Conservation (phyloP, 1,139 yeast genomes). For the Kodamaea fungicola region DNA sequence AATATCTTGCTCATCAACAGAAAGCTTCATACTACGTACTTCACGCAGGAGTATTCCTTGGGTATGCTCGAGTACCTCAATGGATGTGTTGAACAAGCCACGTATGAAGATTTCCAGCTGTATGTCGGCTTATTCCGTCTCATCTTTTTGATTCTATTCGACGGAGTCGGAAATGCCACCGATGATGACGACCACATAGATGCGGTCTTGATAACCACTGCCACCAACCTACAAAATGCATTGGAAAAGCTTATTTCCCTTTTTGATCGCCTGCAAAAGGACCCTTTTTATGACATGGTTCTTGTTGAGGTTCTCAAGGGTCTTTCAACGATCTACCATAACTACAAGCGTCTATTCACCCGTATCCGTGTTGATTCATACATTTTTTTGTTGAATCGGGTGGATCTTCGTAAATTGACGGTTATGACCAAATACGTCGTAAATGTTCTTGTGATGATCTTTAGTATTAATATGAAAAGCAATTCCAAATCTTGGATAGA, state of each 20-base stretch:
- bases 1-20: slow-evolving; percentile 28
- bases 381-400: slow-evolving; percentile 5
- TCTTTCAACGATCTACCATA: slow-evolving; percentile 24
- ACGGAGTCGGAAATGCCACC: slow-evolving; percentile 11
- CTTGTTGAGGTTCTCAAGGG: slow-evolving; percentile 27
- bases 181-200: neutral
- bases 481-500: slow-evolving; percentile 5
- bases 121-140: slow-evolving; percentile 25
- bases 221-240: slow-evolving; percentile 13
- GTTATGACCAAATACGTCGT: slow-evolving; percentile 16
- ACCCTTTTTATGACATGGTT: slow-evolving; percentile 12
- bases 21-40: slow-evolving; percentile 17
- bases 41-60: slow-evolving; percentile 20
- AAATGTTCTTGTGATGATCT: slow-evolving; percentile 17
- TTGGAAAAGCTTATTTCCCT: slow-evolving; percentile 13
- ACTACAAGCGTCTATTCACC: slow-evolving; percentile 11
- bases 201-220: slow-evolving; percentile 7
- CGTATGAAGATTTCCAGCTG: slow-evolving; percentile 11
- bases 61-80: slow-evolving; percentile 15
- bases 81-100: slow-evolving; percentile 7
- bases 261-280: slow-evolving; percentile 6
- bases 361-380: slow-evolving; percentile 4
- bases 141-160: slow-evolving; percentile 25
- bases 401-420: slow-evolving; percentile 7
- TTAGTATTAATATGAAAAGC: slow-evolving; percentile 9